These are phyloP conservation scores for Cyclocybe aegerita DNA, from an alignment of 768 basidiomycete species.

Conservation along the genomic window DNA sequence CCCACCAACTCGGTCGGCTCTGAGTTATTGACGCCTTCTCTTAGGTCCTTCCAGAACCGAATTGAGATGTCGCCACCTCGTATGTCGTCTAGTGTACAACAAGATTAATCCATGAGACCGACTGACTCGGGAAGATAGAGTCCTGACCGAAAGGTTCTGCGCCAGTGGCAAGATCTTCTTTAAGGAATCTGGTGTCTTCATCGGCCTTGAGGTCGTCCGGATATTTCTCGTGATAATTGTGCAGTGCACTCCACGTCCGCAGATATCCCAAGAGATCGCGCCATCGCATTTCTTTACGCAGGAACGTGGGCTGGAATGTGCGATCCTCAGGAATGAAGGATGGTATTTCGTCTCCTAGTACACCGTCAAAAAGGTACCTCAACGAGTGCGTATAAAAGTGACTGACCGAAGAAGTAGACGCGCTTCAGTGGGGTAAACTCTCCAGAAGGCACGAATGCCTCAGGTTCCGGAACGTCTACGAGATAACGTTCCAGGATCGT, in stretches of 20 bases:
- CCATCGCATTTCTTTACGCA: constrained; percentile 65
- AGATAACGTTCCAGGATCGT: constrained; percentile 72
- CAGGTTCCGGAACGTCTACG: constrained; percentile 62
- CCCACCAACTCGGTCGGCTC: constrained; percentile 29
- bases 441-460: constrained; percentile 22
- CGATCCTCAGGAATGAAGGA: constrained; percentile 23
- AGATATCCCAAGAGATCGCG: constrained; percentile 66
- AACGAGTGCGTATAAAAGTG: not conserved
- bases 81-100: constrained; percentile 15
- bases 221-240: constrained; percentile 62
- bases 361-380: not conserved
- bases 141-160: constrained; percentile 10
- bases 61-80: constrained; percentile 63
- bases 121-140: not conserved
- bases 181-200: constrained; percentile 33
- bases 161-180: constrained; percentile 24
- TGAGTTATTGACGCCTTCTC: constrained; percentile 30
- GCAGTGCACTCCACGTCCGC: constrained; percentile 68
- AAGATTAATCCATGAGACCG: not conserved
- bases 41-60: constrained; percentile 59
- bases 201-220: constrained; percentile 49
- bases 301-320: constrained; percentile 43
- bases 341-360: constrained; percentile 41
- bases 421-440: constrained; percentile 45
- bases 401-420: constrained; percentile 58